Evolutionary conservation across 1,139 yeast genomes (phyloP).

Genomic region (Yamadazyma mexicana): DNA sequence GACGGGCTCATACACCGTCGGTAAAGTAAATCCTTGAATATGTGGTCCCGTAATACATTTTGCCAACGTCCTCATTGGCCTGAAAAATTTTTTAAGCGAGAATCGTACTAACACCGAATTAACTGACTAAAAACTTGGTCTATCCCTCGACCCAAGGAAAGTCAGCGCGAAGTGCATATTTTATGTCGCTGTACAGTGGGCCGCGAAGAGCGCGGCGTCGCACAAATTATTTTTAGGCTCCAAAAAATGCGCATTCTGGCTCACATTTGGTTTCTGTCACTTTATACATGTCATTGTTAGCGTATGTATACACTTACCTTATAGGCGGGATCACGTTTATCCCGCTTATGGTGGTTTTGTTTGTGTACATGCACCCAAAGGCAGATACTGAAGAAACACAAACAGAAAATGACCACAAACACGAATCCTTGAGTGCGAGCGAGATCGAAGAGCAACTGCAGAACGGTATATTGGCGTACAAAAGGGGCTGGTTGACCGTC

Average conservation of each 20-base stretch:
- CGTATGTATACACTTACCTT: constrained; percentile 35
- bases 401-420: background rate
- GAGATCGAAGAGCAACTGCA: constrained; percentile 58
- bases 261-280: too few species aligned
- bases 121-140: background rate
- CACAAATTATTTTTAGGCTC: too few species aligned
- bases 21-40: too few species aligned
- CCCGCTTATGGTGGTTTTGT: constrained; percentile 48
- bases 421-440: constrained; percentile 46
- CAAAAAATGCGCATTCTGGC: too few species aligned
- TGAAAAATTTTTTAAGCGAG: background rate
- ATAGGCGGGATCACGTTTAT: constrained; percentile 81
- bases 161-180: constrained; percentile 1
- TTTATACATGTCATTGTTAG: constrained; percentile 11
- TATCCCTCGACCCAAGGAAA: background rate
- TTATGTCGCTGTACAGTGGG: background rate
- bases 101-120: too few species aligned
- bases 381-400: constrained; percentile 7
- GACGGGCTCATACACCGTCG: too few species aligned
- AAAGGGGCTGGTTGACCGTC: constrained; percentile 80
- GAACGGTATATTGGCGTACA: constrained; percentile 64
- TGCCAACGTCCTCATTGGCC: background rate
- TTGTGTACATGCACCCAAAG: constrained; percentile 39
- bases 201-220: background rate
- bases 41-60: background rate